Base-by-base conservation (phyloP, 2,329 filamentous ascomycete genomes). In the Apiospora rasikravindrae region DNA sequence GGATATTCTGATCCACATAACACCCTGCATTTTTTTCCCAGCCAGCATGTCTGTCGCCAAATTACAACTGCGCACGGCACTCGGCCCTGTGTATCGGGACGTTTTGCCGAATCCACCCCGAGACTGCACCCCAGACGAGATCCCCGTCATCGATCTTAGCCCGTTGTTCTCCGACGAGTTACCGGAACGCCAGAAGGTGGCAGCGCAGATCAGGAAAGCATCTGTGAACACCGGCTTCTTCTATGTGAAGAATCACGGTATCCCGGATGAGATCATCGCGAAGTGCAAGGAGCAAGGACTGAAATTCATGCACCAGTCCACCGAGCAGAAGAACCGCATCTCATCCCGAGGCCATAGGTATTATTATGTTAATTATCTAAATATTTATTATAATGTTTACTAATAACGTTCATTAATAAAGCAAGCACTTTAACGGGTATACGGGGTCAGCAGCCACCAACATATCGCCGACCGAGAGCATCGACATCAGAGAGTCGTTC, bases 221-320 rank as follows among this genome's bases (percentile, higher is more conserved):
- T 84, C 87, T 2, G 83, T 84, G 19, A 86, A 83, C 49, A 88
- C 81, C 0, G 88, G 87, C 2, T 89, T 89, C 80, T 89, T 89
- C 78, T 89, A 89, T 79, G 82, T 89, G 72, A 82, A 81, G 73
- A 86, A 87, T 71, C 87, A 88, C 72, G 84, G 86, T 4, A 84
- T 88, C 33, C 72, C 82, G 0, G 53, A 80, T 1, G 75, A 78
- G 37, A 82, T 81, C 0, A 80, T 82, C 37, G 69, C 75, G 5
- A 82, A 80, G 11, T 82, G 81, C 44, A 78, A 78, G 42, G 71
- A 76, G 66, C 79, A 80, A 70, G 75, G 78, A 11, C 74, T 84
- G 4, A 76, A 80, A 2, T 89, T 89, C 76, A 89, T 89, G 78
- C 81, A 79, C 6, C 87, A 88, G 73, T 79, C 85, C 0, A 73